These are phyloP conservation scores for Pseudogymnoascus sp. DNA, from an alignment of 2,329 filamentous ascomycete species.

Conservation along the genomic window DNA sequence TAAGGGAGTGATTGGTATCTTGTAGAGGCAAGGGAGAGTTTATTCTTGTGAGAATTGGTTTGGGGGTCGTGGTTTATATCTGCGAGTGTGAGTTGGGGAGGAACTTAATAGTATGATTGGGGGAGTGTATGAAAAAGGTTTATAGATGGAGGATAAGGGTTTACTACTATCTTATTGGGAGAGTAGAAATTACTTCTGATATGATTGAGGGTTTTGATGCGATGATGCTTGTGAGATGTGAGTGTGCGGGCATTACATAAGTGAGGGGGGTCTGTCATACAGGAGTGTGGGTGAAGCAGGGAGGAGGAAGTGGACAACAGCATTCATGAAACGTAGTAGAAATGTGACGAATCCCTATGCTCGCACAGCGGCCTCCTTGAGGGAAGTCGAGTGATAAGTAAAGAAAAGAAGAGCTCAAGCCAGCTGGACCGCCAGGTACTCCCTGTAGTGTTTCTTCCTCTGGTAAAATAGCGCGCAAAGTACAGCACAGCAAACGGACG, in stretches of 20 bases:
- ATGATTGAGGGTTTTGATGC: background rate
- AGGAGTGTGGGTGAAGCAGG: background rate
- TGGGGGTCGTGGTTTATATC: background rate
- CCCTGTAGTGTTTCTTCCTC: background rate
- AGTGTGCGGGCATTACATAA: background rate
- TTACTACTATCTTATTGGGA: background rate
- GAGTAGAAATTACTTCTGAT: background rate
- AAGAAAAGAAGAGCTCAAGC: background rate
- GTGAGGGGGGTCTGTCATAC: background rate
- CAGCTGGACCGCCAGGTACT: background rate
- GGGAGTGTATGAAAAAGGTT: background rate
- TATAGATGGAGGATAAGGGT: background rate
- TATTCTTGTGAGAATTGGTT: background rate
- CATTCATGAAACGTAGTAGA: background rate
- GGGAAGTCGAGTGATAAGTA: background rate
- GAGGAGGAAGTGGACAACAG: background rate
- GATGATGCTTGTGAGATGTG: background rate
- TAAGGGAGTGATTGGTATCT: background rate
- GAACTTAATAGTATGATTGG: background rate
- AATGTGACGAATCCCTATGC: background rate
- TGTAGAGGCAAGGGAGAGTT: background rate
- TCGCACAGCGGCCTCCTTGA: background rate
- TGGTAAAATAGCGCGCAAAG: background rate
- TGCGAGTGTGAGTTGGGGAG: background rate
- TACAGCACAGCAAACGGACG: background rate